Base-by-base conservation (phyloP, 345 rosid genomes). In the Geranium brycei region DNA sequence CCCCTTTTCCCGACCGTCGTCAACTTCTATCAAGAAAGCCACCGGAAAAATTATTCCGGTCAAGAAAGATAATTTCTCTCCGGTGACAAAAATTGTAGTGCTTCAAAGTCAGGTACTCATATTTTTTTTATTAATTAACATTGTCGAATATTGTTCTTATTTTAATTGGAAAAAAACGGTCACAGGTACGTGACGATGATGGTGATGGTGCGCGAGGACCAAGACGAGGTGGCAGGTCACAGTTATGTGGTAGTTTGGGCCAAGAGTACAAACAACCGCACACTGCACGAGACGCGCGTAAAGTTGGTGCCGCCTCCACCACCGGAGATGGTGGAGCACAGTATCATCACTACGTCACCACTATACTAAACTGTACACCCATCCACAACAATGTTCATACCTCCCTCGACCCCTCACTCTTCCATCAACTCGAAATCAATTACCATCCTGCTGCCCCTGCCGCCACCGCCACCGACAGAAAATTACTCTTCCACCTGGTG, bases 11-110 rank as follows among this genome's bases (percentile, higher is more conserved):
- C 78, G 82, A 15, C 71, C 89, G 65, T 56, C 82, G 8, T 56
- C 74, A 64, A 62, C 68, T 51, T 59, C 72, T 4, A 19, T 31
- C 71, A 84, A 74, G 82, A 85, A 84, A 77, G 78, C 77, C 17
- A 81, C 89, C 4, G 71, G 72, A 59, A 23, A 23, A 23, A 73
- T 82, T 63, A 85, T 88, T 65, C 86, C 96, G 1, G 79, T 83
- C 66, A 93, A 85, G 80, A 93, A 76, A 80, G 85, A 81, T 61
- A 82, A 89, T 23, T 76, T 82, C 69, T 84, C 90, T 53, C 84
- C 84, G 4, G 79, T 79, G 32, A 77, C 83, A 6, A 74, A 75
- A 71, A 69, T 77, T 62, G 53, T 47, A 47, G 14, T 47, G 11
- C 83, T 82, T 63, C 79, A 68, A 51, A 86, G 86, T 60, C 88